phyloP scores from a whole-genome alignment of 352 stramenopile genomes.

The Pythium folliculosum region DNA sequence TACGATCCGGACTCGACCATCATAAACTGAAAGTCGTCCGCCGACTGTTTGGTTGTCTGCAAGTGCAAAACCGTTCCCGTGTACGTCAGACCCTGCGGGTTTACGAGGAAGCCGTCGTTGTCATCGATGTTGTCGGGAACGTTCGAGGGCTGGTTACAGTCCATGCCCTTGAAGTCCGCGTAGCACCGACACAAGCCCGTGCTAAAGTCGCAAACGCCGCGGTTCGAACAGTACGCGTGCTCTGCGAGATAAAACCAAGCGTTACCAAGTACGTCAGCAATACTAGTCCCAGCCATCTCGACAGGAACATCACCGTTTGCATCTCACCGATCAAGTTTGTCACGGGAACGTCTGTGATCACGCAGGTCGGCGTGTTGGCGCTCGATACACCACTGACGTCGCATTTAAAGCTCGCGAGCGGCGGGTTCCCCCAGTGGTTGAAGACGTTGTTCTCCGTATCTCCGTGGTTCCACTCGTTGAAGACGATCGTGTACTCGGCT shows the following conservation, averaged over 20 bases:
- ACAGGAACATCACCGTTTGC: background rate
- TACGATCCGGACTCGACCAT: constrained; percentile 48
- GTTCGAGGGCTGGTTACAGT: constrained; percentile 72
- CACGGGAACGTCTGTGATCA: constrained; percentile 56
- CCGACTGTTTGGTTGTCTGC: constrained; percentile 52
- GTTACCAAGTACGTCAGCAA: background rate
- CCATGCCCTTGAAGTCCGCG: constrained; percentile 67
- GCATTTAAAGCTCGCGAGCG: constrained; percentile 75
- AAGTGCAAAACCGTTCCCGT: constrained; percentile 63
- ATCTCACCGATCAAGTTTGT: constrained; percentile 56
- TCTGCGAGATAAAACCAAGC: constrained; percentile 39
- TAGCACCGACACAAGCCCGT: constrained; percentile 74
- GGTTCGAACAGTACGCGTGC: constrained; percentile 78
- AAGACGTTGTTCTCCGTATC: constrained; percentile 87
- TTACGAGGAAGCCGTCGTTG: constrained; percentile 72
- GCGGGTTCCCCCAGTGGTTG: constrained; percentile 72
- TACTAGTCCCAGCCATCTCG: too few species aligned
- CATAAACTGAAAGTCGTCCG: constrained; percentile 69
- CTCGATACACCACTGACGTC: constrained; percentile 57
- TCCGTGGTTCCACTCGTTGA: constrained; percentile 58
- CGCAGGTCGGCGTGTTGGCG: constrained; percentile 53
- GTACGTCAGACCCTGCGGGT: constrained; percentile 56
- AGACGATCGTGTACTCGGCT: constrained; percentile 65
- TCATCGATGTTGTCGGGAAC: constrained; percentile 68
- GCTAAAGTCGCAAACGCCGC: constrained; percentile 74